Evolutionary conservation across 352 stramenopile species (phyloP), one percentile per base, ranked within the genome.

Genomic region (Blastocystis sp.): DNA sequence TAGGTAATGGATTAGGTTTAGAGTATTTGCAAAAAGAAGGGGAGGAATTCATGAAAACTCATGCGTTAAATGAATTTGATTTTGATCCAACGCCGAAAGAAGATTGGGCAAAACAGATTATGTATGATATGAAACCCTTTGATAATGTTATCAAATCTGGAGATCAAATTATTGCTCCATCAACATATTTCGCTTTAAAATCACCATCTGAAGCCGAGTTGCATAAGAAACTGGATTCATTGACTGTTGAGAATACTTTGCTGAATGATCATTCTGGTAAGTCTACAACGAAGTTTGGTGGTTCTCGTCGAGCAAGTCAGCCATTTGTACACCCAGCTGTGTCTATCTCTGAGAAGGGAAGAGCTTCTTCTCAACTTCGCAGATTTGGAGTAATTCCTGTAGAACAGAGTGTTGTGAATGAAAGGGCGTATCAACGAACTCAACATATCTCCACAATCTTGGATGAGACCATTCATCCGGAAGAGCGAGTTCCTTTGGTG

Each of bases 51-150:
- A n/a, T 44, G 19, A 30, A 84, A 37, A 35, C 58, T 17, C 37
- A 68, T 42, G 42, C 73, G 9, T 42, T 84, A 17, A 56, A 53
- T 17, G 42, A 62, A 24, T 84, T 84, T n/a, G 73, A 84, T n/a
- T 68, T 84, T 27, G 53, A 66, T 19, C 48, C 44, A n/a, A 60
- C 48, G 17, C 73, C 73, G 9, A 33, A 66, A 30, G 73, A 42
- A 44, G 73, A 84, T 13, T 84, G 73, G 73, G 73, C 73, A 22
- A 84, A 84, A 35, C 73, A 84, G 27, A 64, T 84, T 22, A 54
- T 84, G 11, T 60, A 68, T 17, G 27, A 58, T 42, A 53, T 42
- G 7, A 27, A 68, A 17, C 42, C 73, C 15, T 84, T 84, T 57
- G 56, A 84, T 37, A 84, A 84, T 56, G 33, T 64, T 19, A 53